Evolutionary conservation across 2,329 filamentous ascomycete genomes (phyloP).

Genomic region (Fusarium begoniae): DNA sequence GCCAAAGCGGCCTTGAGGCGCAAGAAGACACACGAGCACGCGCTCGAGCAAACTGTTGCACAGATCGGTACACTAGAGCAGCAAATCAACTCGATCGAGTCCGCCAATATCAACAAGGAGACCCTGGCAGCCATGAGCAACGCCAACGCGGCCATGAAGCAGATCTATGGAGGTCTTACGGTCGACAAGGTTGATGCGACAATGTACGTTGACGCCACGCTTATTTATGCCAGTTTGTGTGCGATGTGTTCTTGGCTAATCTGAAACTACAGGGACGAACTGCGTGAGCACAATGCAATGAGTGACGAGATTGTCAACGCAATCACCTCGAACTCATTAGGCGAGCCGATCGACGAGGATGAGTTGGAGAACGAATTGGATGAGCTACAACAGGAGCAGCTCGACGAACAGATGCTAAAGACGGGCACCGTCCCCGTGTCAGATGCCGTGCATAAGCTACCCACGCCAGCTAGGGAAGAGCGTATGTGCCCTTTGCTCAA

Average conservation of each 20-base stretch:
- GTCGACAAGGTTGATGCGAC: slow-evolving; percentile 95
- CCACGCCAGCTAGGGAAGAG: slow-evolving; percentile 77
- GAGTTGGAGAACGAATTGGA: slow-evolving; percentile 90
- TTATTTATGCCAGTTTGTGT: not conserved
- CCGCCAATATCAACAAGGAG: slow-evolving; percentile 98
- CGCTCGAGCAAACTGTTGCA: slow-evolving; percentile 86
- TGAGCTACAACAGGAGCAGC: slow-evolving; percentile 85
- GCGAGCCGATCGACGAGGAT: slow-evolving; percentile 80
- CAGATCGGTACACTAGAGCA: slow-evolving; percentile 94
- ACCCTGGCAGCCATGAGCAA: slow-evolving; percentile 94
- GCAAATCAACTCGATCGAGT: slow-evolving; percentile 96
- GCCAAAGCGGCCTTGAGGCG: slow-evolving; percentile 89
- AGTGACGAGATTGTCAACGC: slow-evolving; percentile 92
- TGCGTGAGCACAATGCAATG: slow-evolving; percentile 91
- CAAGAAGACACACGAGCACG: slow-evolving; percentile 94
- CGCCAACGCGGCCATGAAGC: slow-evolving; percentile 88
- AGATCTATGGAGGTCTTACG: slow-evolving; percentile 89
- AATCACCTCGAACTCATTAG: slow-evolving; percentile 76
- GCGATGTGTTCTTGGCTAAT: slow-evolving; percentile 45
- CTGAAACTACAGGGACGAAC: slow-evolving; percentile 74
- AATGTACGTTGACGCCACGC: slow-evolving; percentile 71
- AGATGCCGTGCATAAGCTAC: slow-evolving; percentile 80
- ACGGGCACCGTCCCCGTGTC: slow-evolving; percentile 85
- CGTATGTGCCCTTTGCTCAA: slow-evolving; percentile 63
- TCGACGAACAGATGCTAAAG: slow-evolving; percentile 94